phyloP scores from a whole-genome alignment of 1,139 yeast genomes.

The Debaryomycetaceae sp. region DNA sequence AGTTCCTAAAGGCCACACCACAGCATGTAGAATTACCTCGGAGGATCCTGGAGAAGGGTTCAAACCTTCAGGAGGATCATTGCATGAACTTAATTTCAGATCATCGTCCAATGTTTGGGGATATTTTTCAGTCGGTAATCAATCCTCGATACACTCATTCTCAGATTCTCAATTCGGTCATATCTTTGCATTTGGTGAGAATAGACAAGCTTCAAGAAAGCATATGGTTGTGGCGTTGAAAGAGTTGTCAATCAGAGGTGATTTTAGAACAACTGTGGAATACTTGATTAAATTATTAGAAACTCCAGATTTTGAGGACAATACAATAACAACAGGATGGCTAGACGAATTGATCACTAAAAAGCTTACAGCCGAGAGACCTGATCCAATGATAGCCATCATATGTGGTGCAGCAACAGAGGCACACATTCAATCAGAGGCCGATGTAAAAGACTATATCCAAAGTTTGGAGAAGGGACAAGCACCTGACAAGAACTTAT shows the following conservation, averaged over 20 bases:
- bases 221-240: conserved; percentile 98
- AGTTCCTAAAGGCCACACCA: conserved; percentile 94
- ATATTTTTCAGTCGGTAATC: conserved; percentile 94
- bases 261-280: conserved; percentile 95
- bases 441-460: conserved; percentile 64
- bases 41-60: conserved; percentile 99
- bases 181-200: conserved; percentile 97
- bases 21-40: conserved; percentile 97
- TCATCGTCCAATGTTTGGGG: conserved; percentile 99
- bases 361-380: conserved; percentile 94
- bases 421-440: conserved; percentile 80
- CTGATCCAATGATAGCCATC: conserved; percentile 86
- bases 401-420: conserved; percentile 96
- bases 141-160: conserved; percentile 95
- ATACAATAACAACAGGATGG: conserved; percentile 98
- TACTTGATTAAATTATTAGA: conserved; percentile 90
- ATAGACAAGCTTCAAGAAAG: conserved; percentile 94
- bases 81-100: conserved; percentile 93
- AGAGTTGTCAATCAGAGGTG: conserved; percentile 96
- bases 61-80: conserved; percentile 95
- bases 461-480: conserved; percentile 88
- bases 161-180: conserved; percentile 99
- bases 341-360: conserved; percentile 91
- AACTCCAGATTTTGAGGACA: conserved; percentile 94
- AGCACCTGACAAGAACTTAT: conserved; percentile 75